phyloP scores from a whole-genome alignment of 2,329 filamentous ascomycete genomes.

The Cordyceps javanica region DNA sequence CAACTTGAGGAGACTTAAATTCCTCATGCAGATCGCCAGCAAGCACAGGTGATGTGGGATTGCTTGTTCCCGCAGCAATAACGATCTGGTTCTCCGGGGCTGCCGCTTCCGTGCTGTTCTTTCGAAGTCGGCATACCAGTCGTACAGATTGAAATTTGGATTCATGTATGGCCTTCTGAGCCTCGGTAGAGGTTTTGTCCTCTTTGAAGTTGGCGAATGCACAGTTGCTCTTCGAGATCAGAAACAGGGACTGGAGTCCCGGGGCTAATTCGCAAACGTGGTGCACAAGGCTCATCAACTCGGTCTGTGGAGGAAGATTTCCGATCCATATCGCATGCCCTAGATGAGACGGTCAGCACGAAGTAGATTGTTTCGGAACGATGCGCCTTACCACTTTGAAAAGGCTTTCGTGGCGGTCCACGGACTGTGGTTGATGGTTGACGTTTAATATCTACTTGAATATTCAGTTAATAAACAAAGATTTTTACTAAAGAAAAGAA shows the following conservation, averaged over 20 bases:
- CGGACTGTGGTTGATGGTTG: constrained; percentile 21
- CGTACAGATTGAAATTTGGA: constrained; percentile 81
- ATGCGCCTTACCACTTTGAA: constrained; percentile 51
- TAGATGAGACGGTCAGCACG: constrained; percentile 18
- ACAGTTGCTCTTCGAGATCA: constrained; percentile 96
- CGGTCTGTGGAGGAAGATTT: constrained; percentile 79
- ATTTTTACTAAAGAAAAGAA: neutral
- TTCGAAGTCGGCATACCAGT: constrained; percentile 76
- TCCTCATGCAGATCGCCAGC: neutral
- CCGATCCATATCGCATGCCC: constrained; percentile 95
- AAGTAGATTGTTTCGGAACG: constrained; percentile 2
- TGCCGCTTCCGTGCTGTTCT: constrained; percentile 21
- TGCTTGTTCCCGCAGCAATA: constrained; percentile 6
- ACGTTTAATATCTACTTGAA: neutral
- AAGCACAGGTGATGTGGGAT: constrained; percentile 1
- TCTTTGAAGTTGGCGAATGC: constrained; percentile 94
- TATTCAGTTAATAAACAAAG: neutral
- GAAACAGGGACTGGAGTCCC: constrained; percentile 80
- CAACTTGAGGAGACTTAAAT: neutral
- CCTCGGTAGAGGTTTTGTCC: constrained; percentile 66
- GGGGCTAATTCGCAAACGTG: constrained; percentile 78
- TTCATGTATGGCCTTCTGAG: constrained; percentile 82
- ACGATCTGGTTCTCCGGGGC: neutral
- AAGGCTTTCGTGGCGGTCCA: constrained; percentile 50
- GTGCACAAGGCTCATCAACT: constrained; percentile 77